A percentile compares a stretch with the other conserved stretches of the same genome.
phyloP scores from a whole-genome alignment of 2,329 filamentous ascomycete species.

The Cephalotrichum gorgonifer region DNA sequence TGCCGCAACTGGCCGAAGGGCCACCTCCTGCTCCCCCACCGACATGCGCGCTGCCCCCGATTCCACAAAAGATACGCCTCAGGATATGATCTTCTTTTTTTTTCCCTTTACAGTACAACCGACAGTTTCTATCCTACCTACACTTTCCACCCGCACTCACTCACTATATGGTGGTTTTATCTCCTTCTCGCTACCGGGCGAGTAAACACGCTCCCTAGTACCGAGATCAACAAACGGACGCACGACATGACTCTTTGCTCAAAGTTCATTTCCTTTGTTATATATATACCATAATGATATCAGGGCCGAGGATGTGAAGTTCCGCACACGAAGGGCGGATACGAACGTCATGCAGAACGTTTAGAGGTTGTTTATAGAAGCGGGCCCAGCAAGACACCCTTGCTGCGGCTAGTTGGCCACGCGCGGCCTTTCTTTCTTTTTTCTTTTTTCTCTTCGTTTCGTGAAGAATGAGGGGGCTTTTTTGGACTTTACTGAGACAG shows the following conservation, averaged over 20 bases:
- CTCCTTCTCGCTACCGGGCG: not conserved
- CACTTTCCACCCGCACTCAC: too few relatives aligned
- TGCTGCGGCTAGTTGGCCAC: too few relatives aligned
- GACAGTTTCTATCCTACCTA: too few relatives aligned
- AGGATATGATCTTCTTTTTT: not conserved
- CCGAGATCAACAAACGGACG: not conserved
- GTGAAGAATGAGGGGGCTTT: too few relatives aligned
- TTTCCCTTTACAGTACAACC: too few relatives aligned
- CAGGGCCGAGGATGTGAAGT: not conserved
- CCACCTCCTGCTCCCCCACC: slow-evolving; percentile 45
- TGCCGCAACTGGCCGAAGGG: slow-evolving; percentile 38
- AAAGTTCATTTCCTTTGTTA: slow-evolving; percentile 2
- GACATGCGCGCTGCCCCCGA: slow-evolving; percentile 42
- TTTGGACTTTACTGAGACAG: too few relatives aligned
- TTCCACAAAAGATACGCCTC: slow-evolving; percentile 24
- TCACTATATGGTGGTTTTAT: too few relatives aligned
- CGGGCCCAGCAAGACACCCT: too few relatives aligned
- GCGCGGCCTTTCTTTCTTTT: too few relatives aligned
- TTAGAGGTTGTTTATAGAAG: too few relatives aligned
- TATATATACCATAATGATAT: not conserved
- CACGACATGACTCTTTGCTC: not conserved
- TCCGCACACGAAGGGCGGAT: not conserved
- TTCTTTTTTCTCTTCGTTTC: too few relatives aligned
- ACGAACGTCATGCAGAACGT: not conserved
- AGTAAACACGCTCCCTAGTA: not conserved